These are phyloP conservation scores for Phtheirospermum japonicum DNA, from an alignment of 257 asterid genomes.

Conservation along the genomic window DNA sequence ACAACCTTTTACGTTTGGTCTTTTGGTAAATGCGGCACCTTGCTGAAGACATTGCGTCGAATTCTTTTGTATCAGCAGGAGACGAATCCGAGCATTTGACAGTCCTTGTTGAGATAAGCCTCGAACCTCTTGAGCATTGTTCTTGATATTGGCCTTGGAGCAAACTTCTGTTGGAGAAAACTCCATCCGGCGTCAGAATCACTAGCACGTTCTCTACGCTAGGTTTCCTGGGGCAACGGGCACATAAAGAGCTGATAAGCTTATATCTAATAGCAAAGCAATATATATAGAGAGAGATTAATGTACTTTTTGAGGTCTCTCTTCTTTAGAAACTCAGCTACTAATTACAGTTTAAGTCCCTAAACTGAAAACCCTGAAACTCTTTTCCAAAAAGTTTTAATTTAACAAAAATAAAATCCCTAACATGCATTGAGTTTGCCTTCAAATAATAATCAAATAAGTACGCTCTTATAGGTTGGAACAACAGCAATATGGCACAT, in stretches of 20 bases:
- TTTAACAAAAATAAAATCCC: too few relatives aligned
- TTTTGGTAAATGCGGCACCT: conserved; percentile 69
- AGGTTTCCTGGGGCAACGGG: conserved; percentile 60
- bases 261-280: conserved; percentile 2
- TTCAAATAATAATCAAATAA: too few relatives aligned
- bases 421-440: too few relatives aligned
- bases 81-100: conserved; percentile 50
- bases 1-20: conserved; percentile 54
- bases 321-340: conserved; percentile 4
- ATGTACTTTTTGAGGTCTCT: background rate
- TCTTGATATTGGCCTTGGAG: conserved; percentile 61
- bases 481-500: conserved; percentile 21
- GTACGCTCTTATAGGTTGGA: background rate
- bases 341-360: background rate
- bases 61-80: conserved; percentile 41
- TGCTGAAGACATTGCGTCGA: conserved; percentile 72
- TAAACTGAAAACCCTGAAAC: too few relatives aligned
- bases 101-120: conserved; percentile 56
- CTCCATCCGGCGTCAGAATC: conserved; percentile 66
- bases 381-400: too few relatives aligned
- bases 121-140: conserved; percentile 52
- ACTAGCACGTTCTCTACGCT: conserved; percentile 70
- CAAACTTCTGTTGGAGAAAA: conserved; percentile 54
- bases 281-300: background rate
- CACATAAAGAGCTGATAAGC: conserved; percentile 7